Evolutionary conservation across 164 flowering plant species (phyloP), one percentile per base, ranked within the genome.

Genomic region (Stephania cephalantha): DNA sequence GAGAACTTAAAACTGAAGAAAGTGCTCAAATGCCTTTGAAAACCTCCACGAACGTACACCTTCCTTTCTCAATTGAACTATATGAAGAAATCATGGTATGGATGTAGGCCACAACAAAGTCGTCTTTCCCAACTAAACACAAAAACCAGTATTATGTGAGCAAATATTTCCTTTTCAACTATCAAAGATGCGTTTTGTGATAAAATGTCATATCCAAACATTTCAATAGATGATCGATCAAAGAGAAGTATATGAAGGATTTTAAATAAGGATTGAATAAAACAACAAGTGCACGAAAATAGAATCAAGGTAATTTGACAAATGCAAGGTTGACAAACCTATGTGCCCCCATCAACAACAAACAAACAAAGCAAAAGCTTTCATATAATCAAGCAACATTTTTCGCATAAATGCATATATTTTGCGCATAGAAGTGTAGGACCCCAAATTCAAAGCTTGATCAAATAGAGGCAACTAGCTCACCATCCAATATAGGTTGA

Each of bases 401-500:
- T 35, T 50, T 61, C 18, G 20, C 20, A 61, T 61, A 22, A 61
- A 18, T 9, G 25, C 9, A 61, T 61, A 9, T 2, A 61, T 18
- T 61, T 61, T 61, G 66, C 7, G 66, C 20, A 50, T 9, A 9
- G 11, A 9, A 50, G 55, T 15, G 9, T 50, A 58, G 66, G 25
- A 9, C 7, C 5, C 7, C 66, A 61, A 15, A 50, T 8, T 50
- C 55, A 50, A 9, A 50, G 11, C 15, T 50, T 50, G 55, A 50
- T 50, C 15, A 50, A 63, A 63, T 3, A 66, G 3, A 66, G 30
- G 30, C 30, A 66, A 17, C 30, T 25, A 1, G 35, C 76, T 76
- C 85, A 94, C 98, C 98, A 75, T 92, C 93, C 79, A 85, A 78
- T 68, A 83, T 73, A 31, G 88, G 89, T 71, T 84, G 94, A 79